phyloP scores from a whole-genome alignment of 2,329 filamentous ascomycete genomes.

The Cytospora mali region DNA sequence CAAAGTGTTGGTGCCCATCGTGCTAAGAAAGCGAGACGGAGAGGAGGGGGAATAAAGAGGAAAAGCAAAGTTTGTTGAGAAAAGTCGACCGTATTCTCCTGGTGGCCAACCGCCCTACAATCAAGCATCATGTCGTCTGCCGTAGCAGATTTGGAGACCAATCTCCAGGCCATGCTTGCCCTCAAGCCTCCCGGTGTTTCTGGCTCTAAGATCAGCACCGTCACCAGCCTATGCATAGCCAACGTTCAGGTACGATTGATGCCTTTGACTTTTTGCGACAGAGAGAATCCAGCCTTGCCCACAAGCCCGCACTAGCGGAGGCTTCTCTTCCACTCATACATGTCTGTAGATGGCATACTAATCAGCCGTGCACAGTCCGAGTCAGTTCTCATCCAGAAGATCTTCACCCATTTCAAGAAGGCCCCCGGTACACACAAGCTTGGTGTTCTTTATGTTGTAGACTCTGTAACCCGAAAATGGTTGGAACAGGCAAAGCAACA shows the following conservation, averaged over 20 bases:
- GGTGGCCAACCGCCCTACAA: constrained; percentile 18
- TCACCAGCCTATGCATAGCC: constrained; percentile 84
- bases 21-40: constrained; percentile 14
- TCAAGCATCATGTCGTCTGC: constrained; percentile 69
- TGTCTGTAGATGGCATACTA: constrained; percentile 30
- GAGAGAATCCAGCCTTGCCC: constrained; percentile 22
- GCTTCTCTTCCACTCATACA: constrained; percentile 20
- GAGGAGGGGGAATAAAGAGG: neutral
- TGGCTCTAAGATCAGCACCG: constrained; percentile 83
- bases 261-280: constrained; percentile 31
- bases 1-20: constrained; percentile 14
- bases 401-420: constrained; percentile 97
- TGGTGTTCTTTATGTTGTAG: constrained; percentile 99
- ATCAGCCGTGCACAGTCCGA: constrained; percentile 69
- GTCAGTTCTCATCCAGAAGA: constrained; percentile 91
- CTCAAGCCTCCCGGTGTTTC: constrained; percentile 94
- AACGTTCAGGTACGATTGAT: constrained; percentile 79
- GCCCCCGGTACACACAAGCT: constrained; percentile 94
- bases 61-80: constrained; percentile 31
- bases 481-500: constrained; percentile 89
- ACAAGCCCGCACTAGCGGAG: constrained; percentile 25
- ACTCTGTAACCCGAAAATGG: constrained; percentile 99
- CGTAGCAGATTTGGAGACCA: constrained; percentile 87
- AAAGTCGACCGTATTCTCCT: constrained; percentile 25
- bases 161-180: constrained; percentile 87